Evolutionary conservation across 148 eudicot genomes (phyloP).

Genomic region (Amaranthus hypochondriacus): DNA sequence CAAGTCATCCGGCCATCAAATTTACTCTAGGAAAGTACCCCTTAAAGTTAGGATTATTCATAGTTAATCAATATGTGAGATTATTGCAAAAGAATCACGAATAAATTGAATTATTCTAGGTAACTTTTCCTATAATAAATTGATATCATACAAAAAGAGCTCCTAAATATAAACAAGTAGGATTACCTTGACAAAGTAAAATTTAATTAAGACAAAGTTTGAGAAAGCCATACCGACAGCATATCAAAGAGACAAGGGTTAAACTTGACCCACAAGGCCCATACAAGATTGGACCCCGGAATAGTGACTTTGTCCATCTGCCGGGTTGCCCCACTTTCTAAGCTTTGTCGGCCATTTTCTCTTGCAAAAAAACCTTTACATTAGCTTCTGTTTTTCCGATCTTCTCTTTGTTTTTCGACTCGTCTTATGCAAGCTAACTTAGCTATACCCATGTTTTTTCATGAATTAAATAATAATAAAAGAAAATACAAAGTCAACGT

Average conservation of each 20-base stretch:
- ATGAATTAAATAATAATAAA: background rate
- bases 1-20: no score
- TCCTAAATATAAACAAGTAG: no score
- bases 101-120: no score
- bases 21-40: no score
- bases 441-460: no score
- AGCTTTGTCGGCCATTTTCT: conserved; percentile 39
- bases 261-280: conserved; percentile 33
- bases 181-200: background rate
- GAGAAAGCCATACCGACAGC: conserved; percentile 23
- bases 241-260: conserved; percentile 27
- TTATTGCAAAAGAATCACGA: no score
- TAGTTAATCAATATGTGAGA: no score
- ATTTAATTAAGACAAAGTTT: no score
- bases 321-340: conserved; percentile 33
- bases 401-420: conserved; percentile 2
- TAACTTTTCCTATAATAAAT: no score
- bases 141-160: no score
- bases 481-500: conserved; percentile 18
- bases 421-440: background rate
- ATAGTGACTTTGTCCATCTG: conserved; percentile 28
- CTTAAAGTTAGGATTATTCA: no score
- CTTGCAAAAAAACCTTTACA: background rate
- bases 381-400: conserved; percentile 3
- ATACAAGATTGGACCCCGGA: conserved; percentile 23